Evolutionary conservation across 208 protist genomes (phyloP), one percentile per base, ranked within the genome.

Genomic region (Leishmania guyanensis): DNA sequence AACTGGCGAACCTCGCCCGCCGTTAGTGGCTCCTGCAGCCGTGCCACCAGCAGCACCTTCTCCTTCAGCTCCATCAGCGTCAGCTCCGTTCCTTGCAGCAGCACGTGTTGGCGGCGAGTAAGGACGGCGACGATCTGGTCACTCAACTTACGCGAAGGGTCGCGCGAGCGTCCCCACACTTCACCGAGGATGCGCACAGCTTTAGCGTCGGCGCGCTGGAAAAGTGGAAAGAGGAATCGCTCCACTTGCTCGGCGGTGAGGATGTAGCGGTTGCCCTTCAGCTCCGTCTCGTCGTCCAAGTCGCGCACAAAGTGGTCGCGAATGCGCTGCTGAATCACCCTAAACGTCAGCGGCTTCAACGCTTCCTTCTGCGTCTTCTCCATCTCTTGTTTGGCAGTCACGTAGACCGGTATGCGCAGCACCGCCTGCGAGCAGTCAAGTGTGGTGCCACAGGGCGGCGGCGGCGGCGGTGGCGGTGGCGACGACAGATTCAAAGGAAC

Each of bases 51-150:
- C 36, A 88, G 75, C 33, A 93, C 81, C 88, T 86, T 91, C 69
- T 94, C 91, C 68, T 89, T 87, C 9, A 94, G 68, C 58, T 94
- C 91, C 78, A 89, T 84, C 65, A 92, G 70, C 3, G 78, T 78
- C 39, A 73, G 73, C 74, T 92, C 89, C 29, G 87, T 88, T 3
- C 91, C 91, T 56, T 86, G 81, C 39, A 87, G 86, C 6, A 95
- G 81, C 29, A 85, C 78, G 33, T 79, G 77, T 39, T 90, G 91
- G 36, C 89, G 87, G 36, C 84, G 80, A 26, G 84, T 84, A 2
- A 93, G 83, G 6, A 96, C 84, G 2, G 84, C 81, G 68, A 92
- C 79, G 10, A 93, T 85, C 75, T 88, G 84, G 50, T 75, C 81
- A 69, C 90, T 93, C 51, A 91, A 54, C 54, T 66, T 80, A 43